Evolutionary conservation across 2,329 filamentous ascomycete genomes (phyloP).

Genomic region (Rhynchosporium agropyri): DNA sequence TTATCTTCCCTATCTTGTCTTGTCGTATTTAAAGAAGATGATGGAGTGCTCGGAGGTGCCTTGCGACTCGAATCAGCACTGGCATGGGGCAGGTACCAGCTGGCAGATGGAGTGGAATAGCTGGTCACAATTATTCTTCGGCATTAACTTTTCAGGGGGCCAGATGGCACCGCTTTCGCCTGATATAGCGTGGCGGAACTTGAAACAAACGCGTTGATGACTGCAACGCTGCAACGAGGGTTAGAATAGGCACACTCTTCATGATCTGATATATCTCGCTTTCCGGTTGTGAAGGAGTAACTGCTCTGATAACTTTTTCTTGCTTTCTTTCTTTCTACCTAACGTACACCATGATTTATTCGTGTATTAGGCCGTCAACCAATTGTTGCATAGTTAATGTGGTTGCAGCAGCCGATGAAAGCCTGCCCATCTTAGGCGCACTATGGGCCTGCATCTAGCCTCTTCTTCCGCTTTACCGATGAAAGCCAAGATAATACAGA

Average conservation of each 20-base stretch:
- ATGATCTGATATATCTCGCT: constrained; percentile 4
- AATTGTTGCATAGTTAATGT: neutral
- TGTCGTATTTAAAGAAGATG: neutral
- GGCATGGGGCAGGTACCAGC: constrained; percentile 14
- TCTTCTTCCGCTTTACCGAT: neutral
- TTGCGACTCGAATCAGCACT: constrained; percentile 10
- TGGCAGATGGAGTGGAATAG: constrained; percentile 1
- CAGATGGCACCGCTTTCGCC: constrained; percentile 8
- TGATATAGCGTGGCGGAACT: constrained; percentile 13
- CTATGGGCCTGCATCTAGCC: constrained; percentile 14
- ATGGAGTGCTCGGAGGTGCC: neutral
- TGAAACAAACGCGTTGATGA: constrained; percentile 28
- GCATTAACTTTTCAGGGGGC: constrained; percentile 2
- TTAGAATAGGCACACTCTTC: neutral
- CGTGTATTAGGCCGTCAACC: neutral
- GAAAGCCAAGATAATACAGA: constrained; percentile 11
- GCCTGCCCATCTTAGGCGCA: neutral
- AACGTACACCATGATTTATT: neutral
- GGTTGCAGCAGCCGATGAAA: constrained; percentile 6
- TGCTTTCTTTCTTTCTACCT: too few species aligned
- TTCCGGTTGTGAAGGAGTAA: too few species aligned
- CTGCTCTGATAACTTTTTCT: neutral
- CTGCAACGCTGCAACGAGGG: neutral
- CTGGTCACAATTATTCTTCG: constrained; percentile 20
- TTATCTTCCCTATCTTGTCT: constrained; percentile 17